Conservation (phyloP, 1,284 basidiomycete species). For the Tetrapyrgos nigripes region DNA sequence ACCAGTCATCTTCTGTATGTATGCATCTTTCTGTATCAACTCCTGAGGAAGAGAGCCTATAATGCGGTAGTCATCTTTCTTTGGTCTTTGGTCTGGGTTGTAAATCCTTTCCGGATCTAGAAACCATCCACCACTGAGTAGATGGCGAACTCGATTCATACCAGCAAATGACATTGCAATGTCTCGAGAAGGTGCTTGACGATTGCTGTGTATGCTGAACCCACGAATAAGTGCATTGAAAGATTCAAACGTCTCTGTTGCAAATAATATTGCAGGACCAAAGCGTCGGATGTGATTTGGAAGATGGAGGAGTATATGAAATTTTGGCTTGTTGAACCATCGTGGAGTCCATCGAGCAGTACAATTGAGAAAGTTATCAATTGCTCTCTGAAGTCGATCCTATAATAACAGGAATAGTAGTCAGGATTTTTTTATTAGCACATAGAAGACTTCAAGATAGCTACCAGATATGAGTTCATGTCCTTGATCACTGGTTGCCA, state of each 20-base stretch:
- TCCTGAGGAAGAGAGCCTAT: neutral
- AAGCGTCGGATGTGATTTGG: slow-evolving; percentile 37
- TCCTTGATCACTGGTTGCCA: slow-evolving; percentile 43
- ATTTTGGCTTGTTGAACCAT: slow-evolving; percentile 50
- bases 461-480: slow-evolving; percentile 35
- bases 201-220: slow-evolving; percentile 48
- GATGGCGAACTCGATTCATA: slow-evolving; percentile 40
- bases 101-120: neutral
- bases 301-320: slow-evolving; percentile 41
- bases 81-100: neutral
- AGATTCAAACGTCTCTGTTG: slow-evolving; percentile 50
- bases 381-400: slow-evolving; percentile 25
- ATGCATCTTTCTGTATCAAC: neutral
- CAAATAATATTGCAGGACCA: slow-evolving; percentile 45
- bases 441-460: slow-evolving; percentile 13
- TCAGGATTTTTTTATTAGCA: no score
- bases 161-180: slow-evolving; percentile 44
- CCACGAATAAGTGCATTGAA: slow-evolving; percentile 51
- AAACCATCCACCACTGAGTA: slow-evolving; percentile 38
- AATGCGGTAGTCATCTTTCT: neutral
- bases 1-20: neutral
- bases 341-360: slow-evolving; percentile 31
- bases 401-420: slow-evolving; percentile 13
- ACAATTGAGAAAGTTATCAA: slow-evolving; percentile 33
- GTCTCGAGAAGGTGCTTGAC: slow-evolving; percentile 48